These are phyloP conservation scores for Sequoia sempervirens DNA, from an alignment of 75 land plant genomes.

Conservation along the genomic window DNA sequence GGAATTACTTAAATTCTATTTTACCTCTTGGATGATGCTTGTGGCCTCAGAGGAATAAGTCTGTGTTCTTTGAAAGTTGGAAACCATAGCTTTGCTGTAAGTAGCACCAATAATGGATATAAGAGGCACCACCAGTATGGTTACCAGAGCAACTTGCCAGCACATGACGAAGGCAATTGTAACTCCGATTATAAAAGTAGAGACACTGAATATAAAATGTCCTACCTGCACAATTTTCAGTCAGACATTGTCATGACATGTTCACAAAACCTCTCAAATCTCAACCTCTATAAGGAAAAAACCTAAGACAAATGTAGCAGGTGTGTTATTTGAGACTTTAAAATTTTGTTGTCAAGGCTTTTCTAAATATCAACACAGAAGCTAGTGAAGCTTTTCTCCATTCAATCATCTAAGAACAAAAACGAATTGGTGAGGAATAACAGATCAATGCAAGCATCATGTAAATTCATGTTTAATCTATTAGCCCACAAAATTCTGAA, in stretches of 20 bases:
- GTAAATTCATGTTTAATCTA: too few relatives aligned
- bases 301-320: conserved; percentile 21
- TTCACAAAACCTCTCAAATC: too few relatives aligned
- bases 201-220: conserved; percentile 26
- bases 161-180: conserved; percentile 27
- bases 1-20: conserved; percentile 15
- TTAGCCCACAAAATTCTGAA: too few relatives aligned
- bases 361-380: too few relatives aligned
- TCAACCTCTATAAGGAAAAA: neutral
- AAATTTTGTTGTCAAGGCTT: too few relatives aligned
- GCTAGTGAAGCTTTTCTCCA: too few relatives aligned
- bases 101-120: conserved; percentile 32
- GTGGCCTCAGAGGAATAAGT: conserved; percentile 23
- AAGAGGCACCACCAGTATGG: conserved; percentile 33
- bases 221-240: conserved; percentile 25
- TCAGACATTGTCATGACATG: neutral
- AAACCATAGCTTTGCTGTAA: conserved; percentile 26
- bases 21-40: conserved; percentile 26
- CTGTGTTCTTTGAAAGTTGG: conserved; percentile 25
- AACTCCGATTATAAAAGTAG: conserved; percentile 25
- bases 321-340: neutral
- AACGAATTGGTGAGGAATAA: conserved; percentile 12
- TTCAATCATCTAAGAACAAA: conserved; percentile 13
- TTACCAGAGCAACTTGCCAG: conserved; percentile 41
- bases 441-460: too few relatives aligned